Conservation (phyloP, 129 eudicot species). For the Tanacetum coccineum region DNA sequence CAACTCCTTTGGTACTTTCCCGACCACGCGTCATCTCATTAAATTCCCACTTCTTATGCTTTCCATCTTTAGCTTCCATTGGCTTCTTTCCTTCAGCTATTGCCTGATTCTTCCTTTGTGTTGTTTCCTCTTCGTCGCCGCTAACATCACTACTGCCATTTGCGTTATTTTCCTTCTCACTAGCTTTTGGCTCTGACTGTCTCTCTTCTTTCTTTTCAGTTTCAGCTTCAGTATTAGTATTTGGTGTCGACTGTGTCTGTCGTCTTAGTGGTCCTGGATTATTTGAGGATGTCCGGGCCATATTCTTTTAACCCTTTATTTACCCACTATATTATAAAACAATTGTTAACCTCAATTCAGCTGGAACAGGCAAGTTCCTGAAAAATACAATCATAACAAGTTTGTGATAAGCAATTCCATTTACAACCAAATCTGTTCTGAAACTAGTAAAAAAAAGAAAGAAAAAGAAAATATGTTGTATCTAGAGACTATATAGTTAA, state of each 20-base stretch:
- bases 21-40: not conserved
- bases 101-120: not conserved
- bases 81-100: constrained; percentile 13
- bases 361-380: constrained; percentile 19
- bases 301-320: not conserved
- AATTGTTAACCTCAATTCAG: not conserved
- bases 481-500: too few species aligned
- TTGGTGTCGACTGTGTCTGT: not conserved
- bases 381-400: not conserved
- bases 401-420: not conserved
- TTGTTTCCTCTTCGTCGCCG: not conserved
- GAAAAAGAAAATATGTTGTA: not conserved
- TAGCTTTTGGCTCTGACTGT: not conserved
- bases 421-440: not conserved
- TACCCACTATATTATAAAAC: not conserved
- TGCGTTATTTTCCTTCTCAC: not conserved
- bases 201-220: not conserved
- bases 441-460: not conserved
- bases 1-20: not conserved
- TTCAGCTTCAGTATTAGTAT: not conserved
- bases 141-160: not conserved
- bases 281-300: constrained; percentile 12
- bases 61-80: not conserved
- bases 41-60: not conserved
- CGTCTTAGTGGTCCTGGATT: not conserved